phyloP scores from a whole-genome alignment of 306 rosid genomes.

The Castanea crenata region DNA sequence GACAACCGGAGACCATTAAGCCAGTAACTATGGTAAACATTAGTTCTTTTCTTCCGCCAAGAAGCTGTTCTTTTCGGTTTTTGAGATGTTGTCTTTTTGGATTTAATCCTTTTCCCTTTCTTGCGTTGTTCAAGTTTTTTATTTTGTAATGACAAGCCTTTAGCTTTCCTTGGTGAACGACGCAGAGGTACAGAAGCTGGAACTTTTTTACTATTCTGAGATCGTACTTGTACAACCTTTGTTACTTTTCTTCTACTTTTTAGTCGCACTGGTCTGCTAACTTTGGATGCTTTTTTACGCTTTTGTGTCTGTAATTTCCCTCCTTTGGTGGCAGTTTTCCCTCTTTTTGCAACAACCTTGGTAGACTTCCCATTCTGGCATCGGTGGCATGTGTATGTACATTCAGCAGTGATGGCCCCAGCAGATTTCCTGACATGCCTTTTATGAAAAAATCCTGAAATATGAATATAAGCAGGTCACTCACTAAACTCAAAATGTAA shows the following conservation, averaged over 20 bases:
- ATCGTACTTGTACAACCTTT: conserved; percentile 44
- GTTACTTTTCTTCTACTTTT: conserved; percentile 48
- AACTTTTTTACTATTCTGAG: conserved; percentile 48
- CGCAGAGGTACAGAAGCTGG: conserved; percentile 65
- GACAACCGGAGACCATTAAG: conserved; percentile 79
- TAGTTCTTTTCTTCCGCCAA: conserved; percentile 54
- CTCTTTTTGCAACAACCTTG: conserved; percentile 46
- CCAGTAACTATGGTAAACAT: conserved; percentile 66
- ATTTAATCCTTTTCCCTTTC: conserved; percentile 45
- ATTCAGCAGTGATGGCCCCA: conserved; percentile 41
- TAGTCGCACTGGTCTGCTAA: conserved; percentile 42
- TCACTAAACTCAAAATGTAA: not conserved
- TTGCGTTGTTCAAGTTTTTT: conserved; percentile 58
- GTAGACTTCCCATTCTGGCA: conserved; percentile 51
- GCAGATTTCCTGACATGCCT: conserved; percentile 73
- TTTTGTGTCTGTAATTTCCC: conserved; percentile 45
- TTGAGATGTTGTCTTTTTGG: conserved; percentile 47
- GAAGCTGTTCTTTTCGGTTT: conserved; percentile 45
- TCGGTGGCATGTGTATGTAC: conserved; percentile 63
- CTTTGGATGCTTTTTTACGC: conserved; percentile 39
- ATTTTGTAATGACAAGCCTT: conserved; percentile 48
- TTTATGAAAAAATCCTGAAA: conserved; percentile 86
- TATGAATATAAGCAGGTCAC: conserved; percentile 23
- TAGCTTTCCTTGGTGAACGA: conserved; percentile 83
- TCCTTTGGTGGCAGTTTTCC: conserved; percentile 40